These are phyloP conservation scores for Flueggea neowawraea DNA, from an alignment of 441 rosid species.

Conservation along the genomic window DNA sequence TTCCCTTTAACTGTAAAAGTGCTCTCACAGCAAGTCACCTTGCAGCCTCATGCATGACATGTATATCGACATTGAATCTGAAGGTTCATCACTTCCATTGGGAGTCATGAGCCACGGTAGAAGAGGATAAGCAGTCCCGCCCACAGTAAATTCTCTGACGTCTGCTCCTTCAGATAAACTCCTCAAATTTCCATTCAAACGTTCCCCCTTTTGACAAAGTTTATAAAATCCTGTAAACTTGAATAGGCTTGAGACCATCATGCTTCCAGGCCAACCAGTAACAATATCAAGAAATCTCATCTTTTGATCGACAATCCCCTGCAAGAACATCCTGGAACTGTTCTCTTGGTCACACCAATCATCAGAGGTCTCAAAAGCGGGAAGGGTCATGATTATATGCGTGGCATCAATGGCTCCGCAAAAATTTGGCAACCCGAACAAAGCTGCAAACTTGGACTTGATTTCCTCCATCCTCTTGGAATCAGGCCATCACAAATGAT, in stretches of 20 bases:
- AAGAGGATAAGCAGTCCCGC: too few relatives aligned
- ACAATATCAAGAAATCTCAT: constrained; percentile 66
- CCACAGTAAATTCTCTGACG: constrained; percentile 44
- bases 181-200: constrained; percentile 53
- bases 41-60: constrained; percentile 52
- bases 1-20: constrained; percentile 75
- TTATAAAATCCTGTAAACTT: constrained; percentile 80
- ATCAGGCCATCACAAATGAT: constrained; percentile 90
- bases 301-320: constrained; percentile 82
- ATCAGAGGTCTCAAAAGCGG: constrained; percentile 83
- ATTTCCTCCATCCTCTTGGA: constrained; percentile 53
- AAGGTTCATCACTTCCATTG: constrained; percentile 33
- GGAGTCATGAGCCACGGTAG: too few relatives aligned
- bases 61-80: constrained; percentile 35
- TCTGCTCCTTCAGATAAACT: constrained; percentile 34
- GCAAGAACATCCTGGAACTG: constrained; percentile 86
- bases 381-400: constrained; percentile 88
- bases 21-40: constrained; percentile 70
- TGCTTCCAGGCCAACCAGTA: constrained; percentile 95
- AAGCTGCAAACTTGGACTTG: constrained; percentile 59
- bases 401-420: constrained; percentile 91
- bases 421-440: constrained; percentile 75
- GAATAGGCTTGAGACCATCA: constrained; percentile 66
- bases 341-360: constrained; percentile 45
- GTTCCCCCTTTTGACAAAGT: constrained; percentile 58